Conservation (phyloP, 768 basidiomycete species). For the Trametes coccinea region DNA sequence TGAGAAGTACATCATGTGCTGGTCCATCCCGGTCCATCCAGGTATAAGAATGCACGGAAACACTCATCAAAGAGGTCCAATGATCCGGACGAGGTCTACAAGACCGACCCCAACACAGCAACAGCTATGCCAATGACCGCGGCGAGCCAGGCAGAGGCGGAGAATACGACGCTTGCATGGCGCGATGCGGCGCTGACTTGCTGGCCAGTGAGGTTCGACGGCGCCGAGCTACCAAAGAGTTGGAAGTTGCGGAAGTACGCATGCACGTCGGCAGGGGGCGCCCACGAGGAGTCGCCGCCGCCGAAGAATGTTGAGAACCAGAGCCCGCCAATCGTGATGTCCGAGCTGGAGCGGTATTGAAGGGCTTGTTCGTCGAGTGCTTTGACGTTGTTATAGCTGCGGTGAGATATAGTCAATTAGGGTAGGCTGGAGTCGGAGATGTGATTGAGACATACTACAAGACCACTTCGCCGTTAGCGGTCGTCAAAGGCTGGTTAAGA, state of each 20-base stretch:
- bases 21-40: not conserved
- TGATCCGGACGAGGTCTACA: not conserved
- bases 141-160: slow-evolving; percentile 3
- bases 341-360: slow-evolving; percentile 57
- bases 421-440: not conserved
- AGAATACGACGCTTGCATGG: not conserved
- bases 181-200: slow-evolving; percentile 22
- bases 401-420: not conserved
- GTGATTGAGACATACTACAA: slow-evolving; percentile 53
- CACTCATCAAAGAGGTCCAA: not conserved
- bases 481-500: slow-evolving; percentile 64
- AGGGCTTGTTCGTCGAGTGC: slow-evolving; percentile 62
- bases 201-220: slow-evolving; percentile 43
- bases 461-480: slow-evolving; percentile 73
- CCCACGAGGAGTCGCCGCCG: slow-evolving; percentile 72
- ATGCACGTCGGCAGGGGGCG: slow-evolving; percentile 63
- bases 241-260: slow-evolving; percentile 78
- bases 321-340: slow-evolving; percentile 62
- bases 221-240: slow-evolving; percentile 55
- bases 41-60: not conserved
- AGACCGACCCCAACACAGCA: slow-evolving; percentile 1
- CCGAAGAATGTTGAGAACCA: slow-evolving; percentile 90
- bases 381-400: slow-evolving; percentile 67
- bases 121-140: not conserved
- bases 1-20: not conserved